phyloP scores from a whole-genome alignment of 106 monocot species.

The Dactylorhiza incarnata region DNA sequence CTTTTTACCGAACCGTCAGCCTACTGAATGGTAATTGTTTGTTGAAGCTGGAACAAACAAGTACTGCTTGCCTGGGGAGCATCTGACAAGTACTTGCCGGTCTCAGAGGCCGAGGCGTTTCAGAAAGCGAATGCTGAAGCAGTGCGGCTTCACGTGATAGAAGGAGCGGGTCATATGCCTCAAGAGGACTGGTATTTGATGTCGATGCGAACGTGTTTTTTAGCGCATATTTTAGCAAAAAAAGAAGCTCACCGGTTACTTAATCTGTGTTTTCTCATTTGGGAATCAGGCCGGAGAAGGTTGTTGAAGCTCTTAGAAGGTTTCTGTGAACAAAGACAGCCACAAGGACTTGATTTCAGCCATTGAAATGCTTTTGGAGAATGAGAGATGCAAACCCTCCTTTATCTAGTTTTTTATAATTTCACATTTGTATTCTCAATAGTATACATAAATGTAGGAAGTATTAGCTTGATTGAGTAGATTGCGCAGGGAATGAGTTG shows the following conservation, averaged over 20 bases:
- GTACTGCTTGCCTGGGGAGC: constrained; percentile 55
- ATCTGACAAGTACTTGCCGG: constrained; percentile 53
- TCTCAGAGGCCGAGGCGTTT: constrained; percentile 57
- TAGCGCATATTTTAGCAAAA: background rate
- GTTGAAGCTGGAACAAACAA: constrained; percentile 50
- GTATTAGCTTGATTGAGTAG: no score
- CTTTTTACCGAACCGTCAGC: background rate
- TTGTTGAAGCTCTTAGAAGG: constrained; percentile 59
- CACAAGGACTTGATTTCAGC: background rate
- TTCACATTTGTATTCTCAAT: no score
- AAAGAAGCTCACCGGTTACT: background rate
- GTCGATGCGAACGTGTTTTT: background rate
- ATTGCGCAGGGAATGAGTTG: no score
- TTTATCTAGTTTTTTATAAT: no score
- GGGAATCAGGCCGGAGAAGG: constrained; percentile 83
- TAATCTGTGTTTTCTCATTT: constrained; percentile 6
- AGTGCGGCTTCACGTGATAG: constrained; percentile 55
- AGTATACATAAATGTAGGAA: no score
- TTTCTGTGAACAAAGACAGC: constrained; percentile 38
- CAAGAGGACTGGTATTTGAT: constrained; percentile 86
- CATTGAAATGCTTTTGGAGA: background rate
- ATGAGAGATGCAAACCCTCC: no score
- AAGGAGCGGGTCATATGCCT: constrained; percentile 99
- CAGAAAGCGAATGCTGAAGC: constrained; percentile 52
- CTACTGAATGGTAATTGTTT: background rate